Evolutionary conservation across 768 basidiomycete genomes (phyloP), one percentile per base, ranked within the genome.

Genomic region (Russula emetica): DNA sequence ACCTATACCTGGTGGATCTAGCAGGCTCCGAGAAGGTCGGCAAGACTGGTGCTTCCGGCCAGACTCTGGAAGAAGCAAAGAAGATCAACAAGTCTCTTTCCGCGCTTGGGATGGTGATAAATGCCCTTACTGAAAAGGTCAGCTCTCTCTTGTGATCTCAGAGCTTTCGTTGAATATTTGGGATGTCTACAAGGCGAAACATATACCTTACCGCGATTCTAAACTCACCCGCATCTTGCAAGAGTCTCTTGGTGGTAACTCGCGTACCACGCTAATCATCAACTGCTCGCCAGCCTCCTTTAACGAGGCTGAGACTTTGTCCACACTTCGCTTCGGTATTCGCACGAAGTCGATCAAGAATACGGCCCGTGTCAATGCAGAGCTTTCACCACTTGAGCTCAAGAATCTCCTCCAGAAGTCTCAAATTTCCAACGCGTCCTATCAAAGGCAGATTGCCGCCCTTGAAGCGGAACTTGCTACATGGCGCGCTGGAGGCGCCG

Each of bases 291-390:
- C 97, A 20, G 95, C 94, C 1, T 87, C 92, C 0, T 99, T 94
- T 78, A 99, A 99, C 72, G 97, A 98, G 74, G 80, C 92, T 2
- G 97, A 99, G 76, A 99, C 97, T 0, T 80, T 99, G 38, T 90
- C 89, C 3, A 99, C 97, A 4, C 84, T 99, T n/a, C 89, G 97
- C 28, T 99, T 99, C 74, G 97, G 97, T 80, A 98, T 98, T 74
- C 92, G 97, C 68, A 96, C 97, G n/a, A 99, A 99, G 77, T 92
- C 92, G n/a, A 99, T 99, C 85, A 98, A 98, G 91, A 99, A 99
- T 76, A 92, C 91, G 65, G 97, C 97, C 65, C 90, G 97, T 52
- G 92, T 99, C 78, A 99, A 99, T 75, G 94, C 94, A 58, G 97
- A 99, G 75, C 83, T 99, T 57, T 92, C 96, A 2, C 96, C 97